Conservation (phyloP, 1,284 basidiomycete species). For the Irpex rosettiformis region DNA sequence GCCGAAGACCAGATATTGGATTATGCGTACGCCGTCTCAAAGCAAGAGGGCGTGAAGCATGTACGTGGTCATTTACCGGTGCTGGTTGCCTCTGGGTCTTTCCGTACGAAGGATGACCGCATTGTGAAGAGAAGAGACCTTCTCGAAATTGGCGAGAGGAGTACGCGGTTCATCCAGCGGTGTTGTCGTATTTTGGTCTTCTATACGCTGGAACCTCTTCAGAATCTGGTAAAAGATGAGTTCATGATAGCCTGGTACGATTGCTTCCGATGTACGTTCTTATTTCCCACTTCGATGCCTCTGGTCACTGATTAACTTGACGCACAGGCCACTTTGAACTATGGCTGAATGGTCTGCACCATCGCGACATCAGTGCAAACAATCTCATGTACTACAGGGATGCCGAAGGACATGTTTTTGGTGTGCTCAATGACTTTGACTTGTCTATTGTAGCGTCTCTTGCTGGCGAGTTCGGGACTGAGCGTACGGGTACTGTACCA, state of each 20-base stretch:
- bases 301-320: not conserved
- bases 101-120: not conserved
- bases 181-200: not conserved
- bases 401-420: not conserved
- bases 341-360: not conserved
- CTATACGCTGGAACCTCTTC: not conserved
- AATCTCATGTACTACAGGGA: not conserved
- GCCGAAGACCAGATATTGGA: not conserved
- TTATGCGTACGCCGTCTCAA: not conserved
- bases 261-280: not conserved
- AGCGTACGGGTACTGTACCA: not conserved
- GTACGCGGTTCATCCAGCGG: not conserved
- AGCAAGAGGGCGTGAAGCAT: not conserved
- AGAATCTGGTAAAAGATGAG: not conserved
- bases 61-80: not conserved
- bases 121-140: not conserved
- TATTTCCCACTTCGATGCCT: not conserved
- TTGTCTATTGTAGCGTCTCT: not conserved
- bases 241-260: not conserved
- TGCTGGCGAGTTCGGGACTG: not conserved
- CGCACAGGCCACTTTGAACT: not conserved
- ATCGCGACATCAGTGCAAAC: not conserved
- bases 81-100: not conserved
- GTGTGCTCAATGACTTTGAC: not conserved
- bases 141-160: not conserved